Conservation (phyloP, 257 asterid genomes). For the Capsicum baccatum region DNA sequence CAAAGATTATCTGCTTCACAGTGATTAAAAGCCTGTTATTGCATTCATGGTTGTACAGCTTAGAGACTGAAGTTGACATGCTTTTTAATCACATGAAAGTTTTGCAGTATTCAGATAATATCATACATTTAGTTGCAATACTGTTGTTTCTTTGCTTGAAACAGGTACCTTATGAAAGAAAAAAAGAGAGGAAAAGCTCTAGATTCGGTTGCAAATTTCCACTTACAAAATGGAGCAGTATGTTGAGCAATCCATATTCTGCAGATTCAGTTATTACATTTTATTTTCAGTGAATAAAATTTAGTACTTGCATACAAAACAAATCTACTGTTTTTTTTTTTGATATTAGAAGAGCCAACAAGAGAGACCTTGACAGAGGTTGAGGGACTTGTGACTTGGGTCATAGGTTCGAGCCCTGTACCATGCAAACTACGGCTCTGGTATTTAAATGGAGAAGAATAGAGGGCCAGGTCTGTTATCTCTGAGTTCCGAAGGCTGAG, state of each 20-base stretch:
- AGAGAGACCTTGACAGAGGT: neutral
- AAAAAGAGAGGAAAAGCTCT: slow-evolving; percentile 93
- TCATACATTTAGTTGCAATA: slow-evolving; percentile 4
- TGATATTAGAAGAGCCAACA: slow-evolving; percentile 5
- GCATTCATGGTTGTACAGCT: slow-evolving; percentile 9
- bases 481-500: neutral
- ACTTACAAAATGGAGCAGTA: slow-evolving; percentile 98
- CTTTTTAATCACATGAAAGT: slow-evolving; percentile 18
- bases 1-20: slow-evolving; percentile 16
- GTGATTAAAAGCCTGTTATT: neutral
- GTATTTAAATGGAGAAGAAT: neutral
- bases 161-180: slow-evolving; percentile 87
- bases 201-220: slow-evolving; percentile 96
- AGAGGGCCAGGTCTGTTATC: neutral
- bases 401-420: neutral
- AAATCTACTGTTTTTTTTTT: neutral
- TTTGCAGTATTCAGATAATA: slow-evolving; percentile 9
- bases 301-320: neutral
- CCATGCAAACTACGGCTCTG: neutral
- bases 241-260: slow-evolving; percentile 41
- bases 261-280: slow-evolving; percentile 20
- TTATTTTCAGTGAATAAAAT: slow-evolving; percentile 1
- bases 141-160: slow-evolving; percentile 29
- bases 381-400: slow-evolving; percentile 5
- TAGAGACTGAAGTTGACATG: neutral